Evolutionary conservation across 805 yeast genomes (phyloP).

Genomic region (Candida hispaniensis): DNA sequence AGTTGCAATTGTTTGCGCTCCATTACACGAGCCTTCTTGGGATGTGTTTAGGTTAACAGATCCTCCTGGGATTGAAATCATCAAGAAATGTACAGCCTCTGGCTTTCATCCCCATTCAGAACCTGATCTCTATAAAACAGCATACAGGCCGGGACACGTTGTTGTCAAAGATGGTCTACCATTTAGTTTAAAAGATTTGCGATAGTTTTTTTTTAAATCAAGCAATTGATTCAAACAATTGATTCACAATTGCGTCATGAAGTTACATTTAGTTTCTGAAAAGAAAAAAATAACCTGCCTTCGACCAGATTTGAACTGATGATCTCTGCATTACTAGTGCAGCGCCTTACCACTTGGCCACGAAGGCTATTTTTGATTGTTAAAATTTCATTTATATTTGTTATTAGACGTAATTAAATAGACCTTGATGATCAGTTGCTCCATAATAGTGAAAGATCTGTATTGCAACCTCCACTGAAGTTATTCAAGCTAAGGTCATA

Average conservation of each 20-base stretch:
- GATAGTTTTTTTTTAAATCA: too few relatives aligned
- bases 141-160: constrained; percentile 43
- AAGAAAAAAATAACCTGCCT: constrained; percentile 5
- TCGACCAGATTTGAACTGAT: constrained; percentile 16
- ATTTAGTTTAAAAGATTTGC: constrained; percentile 40
- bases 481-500: too few relatives aligned
- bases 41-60: constrained; percentile 55
- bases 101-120: constrained; percentile 59
- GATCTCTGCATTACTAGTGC: constrained; percentile 14
- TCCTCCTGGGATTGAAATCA: constrained; percentile 50
- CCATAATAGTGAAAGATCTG: too few relatives aligned
- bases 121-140: constrained; percentile 38
- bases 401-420: too few relatives aligned
- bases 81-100: constrained; percentile 39
- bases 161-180: constrained; percentile 37
- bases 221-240: too few relatives aligned
- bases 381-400: too few relatives aligned
- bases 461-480: too few relatives aligned
- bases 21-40: constrained; percentile 37
- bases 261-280: too few relatives aligned
- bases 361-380: too few relatives aligned
- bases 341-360: constrained; percentile 13
- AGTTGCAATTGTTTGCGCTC: constrained; percentile 57
- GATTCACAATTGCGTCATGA: too few relatives aligned
- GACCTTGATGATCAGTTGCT: too few relatives aligned